Base-by-base conservation (phyloP, 306 rosid species). In the Trichosanthes truncata region DNA sequence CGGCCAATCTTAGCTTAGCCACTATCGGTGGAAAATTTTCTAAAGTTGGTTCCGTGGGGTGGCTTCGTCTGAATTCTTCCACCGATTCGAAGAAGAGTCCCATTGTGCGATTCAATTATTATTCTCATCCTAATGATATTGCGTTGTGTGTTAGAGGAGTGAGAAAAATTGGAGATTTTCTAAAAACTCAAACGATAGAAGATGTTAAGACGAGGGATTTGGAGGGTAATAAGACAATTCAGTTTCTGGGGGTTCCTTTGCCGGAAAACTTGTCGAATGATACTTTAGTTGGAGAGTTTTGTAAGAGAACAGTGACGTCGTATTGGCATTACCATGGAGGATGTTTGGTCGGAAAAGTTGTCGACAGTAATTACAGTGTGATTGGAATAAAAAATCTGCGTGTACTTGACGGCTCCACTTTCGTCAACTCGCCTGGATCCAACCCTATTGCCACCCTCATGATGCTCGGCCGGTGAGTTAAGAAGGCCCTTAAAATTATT, bases 261-360 rank as follows among this genome's bases (percentile, higher is more conserved):
- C 80, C 72, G 43, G 72, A 25, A 45, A 78, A 78, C 23, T 1
- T 57, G 57, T 43, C 80, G 7, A 45, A 78, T 33, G 40, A 60
- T 61, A 7, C 8, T n/a, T 7, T 11, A 0, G 55, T 77, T 4
- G 73, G 33, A 45, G 72, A 23, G 18, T 77, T 69, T n/a, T 85
- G 86, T 33, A 67, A 29, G 36, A 45, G 2, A 1, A 75, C 86
- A 3, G 57, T 74, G 15, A 59, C 83, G 0, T 43, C 81, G 26
- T 41, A 45, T 71, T 80, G 86, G 86, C 86, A 80, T 65, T 83
- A 80, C 14, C 86, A 83, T 48, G 86, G 86, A 1, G 83, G 81
- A 8, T 83, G 83, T 35, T 13, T 40, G 4, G 81, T 68, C 7
- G 83, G 86, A 17, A 80, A 80, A 55, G 83, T 83, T 5, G 83